A percentile compares a stretch with the other conserved stretches of the same genome.
Evolutionary conservation across 148 eudicot species (phyloP).

Genomic region (Euryodendron excelsum): DNA sequence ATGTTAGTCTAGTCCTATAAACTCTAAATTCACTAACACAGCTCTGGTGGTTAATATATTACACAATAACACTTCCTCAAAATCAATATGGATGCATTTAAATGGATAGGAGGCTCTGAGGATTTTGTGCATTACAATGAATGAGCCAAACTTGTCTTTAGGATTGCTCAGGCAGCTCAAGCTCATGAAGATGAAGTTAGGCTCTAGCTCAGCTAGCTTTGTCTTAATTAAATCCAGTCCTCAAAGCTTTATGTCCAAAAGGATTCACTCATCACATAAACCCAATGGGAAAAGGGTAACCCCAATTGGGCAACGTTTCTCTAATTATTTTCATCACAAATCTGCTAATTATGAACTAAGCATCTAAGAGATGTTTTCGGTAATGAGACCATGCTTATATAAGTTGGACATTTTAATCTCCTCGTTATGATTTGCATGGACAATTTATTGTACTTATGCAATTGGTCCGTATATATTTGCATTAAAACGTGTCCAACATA

Average conservation of each 20-base stretch:
- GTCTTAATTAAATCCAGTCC: not conserved
- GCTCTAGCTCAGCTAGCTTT: conserved; percentile 6
- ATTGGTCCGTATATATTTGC: not conserved
- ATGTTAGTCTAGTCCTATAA: not conserved
- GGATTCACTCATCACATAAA: not conserved
- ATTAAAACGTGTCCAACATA: too few species aligned
- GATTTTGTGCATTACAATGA: not conserved
- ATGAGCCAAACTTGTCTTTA: not conserved
- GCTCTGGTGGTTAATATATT: too few species aligned
- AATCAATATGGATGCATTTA: not conserved
- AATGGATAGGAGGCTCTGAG: not conserved
- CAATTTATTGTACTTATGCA: not conserved
- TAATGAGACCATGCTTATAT: not conserved
- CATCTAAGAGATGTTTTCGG: not conserved
- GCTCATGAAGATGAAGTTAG: not conserved
- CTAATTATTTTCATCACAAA: not conserved
- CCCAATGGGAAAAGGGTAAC: not conserved
- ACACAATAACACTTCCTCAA: not conserved
- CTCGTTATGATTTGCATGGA: not conserved
- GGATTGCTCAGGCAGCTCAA: not conserved
- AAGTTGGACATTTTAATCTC: not conserved
- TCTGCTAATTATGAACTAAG: not conserved
- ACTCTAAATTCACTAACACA: not conserved
- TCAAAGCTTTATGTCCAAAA: not conserved
- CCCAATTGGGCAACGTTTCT: not conserved